A percentile compares a stretch with the other conserved stretches of the same genome.
Conservation (phyloP, 306 rosid species). For the Sindora glabra region DNA sequence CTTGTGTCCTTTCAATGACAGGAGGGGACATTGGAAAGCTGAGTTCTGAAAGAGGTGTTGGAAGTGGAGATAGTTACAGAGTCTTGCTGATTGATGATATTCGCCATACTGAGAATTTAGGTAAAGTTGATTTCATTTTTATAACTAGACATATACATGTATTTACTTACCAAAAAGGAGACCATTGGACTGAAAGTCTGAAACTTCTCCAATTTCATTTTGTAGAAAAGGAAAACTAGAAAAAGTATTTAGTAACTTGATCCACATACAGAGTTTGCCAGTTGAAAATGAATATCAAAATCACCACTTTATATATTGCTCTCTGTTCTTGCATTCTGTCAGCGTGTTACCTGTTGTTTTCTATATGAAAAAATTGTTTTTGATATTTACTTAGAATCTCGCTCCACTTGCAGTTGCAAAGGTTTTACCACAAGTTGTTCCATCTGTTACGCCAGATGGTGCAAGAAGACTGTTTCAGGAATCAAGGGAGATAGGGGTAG, state of each 20-base stretch:
- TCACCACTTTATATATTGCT: neutral
- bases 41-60: conserved; percentile 7
- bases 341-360: too few species aligned
- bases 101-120: conserved; percentile 18
- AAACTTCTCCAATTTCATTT: neutral
- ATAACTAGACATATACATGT: neutral
- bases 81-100: conserved; percentile 22
- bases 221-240: too few species aligned
- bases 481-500: conserved; percentile 13
- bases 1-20: neutral
- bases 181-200: neutral
- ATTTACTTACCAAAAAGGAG: neutral
- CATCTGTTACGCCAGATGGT: conserved; percentile 2
- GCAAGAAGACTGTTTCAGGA: conserved; percentile 9
- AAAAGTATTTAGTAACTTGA: too few species aligned
- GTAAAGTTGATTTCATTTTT: neutral
- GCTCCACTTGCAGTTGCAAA: conserved; percentile 10
- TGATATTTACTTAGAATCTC: neutral
- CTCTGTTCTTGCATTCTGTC: neutral
- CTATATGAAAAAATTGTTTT: neutral
- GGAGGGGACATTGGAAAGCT: conserved; percentile 21
- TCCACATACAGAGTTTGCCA: neutral
- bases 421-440: conserved; percentile 21
- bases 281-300: too few species aligned
- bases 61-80: conserved; percentile 20